Conservation (phyloP, 805 yeast species). For the Zygoascus flipseniorum region DNA sequence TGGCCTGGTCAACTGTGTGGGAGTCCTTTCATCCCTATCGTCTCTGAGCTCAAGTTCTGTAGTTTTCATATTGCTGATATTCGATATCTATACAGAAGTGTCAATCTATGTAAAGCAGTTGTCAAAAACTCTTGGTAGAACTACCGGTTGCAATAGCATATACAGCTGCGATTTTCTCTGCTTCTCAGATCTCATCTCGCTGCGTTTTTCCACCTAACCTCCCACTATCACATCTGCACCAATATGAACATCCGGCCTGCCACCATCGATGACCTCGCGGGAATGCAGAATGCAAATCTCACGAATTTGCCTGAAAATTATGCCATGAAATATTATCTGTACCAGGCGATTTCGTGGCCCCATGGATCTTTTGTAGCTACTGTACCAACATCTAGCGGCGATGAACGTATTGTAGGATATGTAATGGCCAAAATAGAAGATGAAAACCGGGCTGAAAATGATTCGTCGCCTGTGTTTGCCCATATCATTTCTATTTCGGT, state of each 20-base stretch:
- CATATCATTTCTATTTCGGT: conserved; percentile 92
- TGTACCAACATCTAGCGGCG: conserved; percentile 53
- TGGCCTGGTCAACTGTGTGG: too few relatives aligned
- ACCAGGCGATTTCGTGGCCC: conserved; percentile 94
- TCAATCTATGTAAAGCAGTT: too few relatives aligned
- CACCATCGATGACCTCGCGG: conserved; percentile 75
- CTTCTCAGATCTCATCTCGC: not conserved
- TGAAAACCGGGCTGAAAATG: conserved; percentile 34
- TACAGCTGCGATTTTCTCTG: too few relatives aligned
- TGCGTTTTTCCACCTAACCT: not conserved
- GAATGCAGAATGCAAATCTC: conserved; percentile 92
- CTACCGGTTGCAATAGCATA: too few relatives aligned
- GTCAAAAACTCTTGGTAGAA: too few relatives aligned
- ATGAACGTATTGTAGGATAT: conserved; percentile 89
- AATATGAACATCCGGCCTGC: conserved; percentile 78
- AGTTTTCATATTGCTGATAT: too few relatives aligned
- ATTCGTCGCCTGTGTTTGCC: conserved; percentile 49
- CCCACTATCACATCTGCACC: not conserved
- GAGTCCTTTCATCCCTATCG: too few relatives aligned
- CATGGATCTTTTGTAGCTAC: conserved; percentile 92
- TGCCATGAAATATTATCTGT: conserved; percentile 83
- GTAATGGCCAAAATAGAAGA: conserved; percentile 96
- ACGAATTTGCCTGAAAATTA: conserved; percentile 93
- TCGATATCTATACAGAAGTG: too few relatives aligned
- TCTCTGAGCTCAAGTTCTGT: too few relatives aligned